Percentiles rank a stretch among this genome's conserved stretches.
phyloP scores from a whole-genome alignment of 768 basidiomycete genomes.

The Asterophora parasitica region DNA sequence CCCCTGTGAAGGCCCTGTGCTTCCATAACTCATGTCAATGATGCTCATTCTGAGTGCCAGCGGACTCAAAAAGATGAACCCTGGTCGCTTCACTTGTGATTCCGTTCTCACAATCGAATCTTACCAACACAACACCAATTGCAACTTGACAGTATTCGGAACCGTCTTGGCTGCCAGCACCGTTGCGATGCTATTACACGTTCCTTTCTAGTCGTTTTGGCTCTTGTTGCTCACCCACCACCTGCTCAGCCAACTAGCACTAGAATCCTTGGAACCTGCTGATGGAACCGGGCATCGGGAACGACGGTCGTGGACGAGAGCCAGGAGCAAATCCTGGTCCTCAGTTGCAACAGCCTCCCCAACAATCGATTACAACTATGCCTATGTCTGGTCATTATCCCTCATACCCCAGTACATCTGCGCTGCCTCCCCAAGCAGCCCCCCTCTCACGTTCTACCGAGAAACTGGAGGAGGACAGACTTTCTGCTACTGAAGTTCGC shows the following conservation, averaged over 20 bases:
- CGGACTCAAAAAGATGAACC: no score
- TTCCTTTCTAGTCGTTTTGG: no score
- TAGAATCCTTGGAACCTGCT: no score
- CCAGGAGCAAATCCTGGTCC: neutral
- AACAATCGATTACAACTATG: neutral
- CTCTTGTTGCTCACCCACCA: constrained; percentile 4
- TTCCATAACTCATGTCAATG: neutral
- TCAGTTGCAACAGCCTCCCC: neutral
- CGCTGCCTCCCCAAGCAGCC: neutral
- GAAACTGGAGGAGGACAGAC: constrained; percentile 4
- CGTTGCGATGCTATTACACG: neutral
- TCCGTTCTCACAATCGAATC: neutral
- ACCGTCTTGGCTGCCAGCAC: neutral
- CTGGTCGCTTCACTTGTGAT: neutral
- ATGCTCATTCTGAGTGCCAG: neutral
- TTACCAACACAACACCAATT: neutral
- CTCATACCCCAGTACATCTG: constrained; percentile 2
- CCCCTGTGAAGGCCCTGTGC: neutral
- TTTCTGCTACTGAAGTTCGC: neutral
- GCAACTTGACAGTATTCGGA: constrained; percentile 7
- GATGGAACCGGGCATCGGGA: neutral
- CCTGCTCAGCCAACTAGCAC: neutral
- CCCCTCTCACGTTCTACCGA: constrained; percentile 5
- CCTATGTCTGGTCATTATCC: neutral
- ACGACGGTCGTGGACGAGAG: constrained; percentile 5